These are phyloP conservation scores for Draba incana DNA, from an alignment of 345 rosid genomes.

Conservation along the genomic window DNA sequence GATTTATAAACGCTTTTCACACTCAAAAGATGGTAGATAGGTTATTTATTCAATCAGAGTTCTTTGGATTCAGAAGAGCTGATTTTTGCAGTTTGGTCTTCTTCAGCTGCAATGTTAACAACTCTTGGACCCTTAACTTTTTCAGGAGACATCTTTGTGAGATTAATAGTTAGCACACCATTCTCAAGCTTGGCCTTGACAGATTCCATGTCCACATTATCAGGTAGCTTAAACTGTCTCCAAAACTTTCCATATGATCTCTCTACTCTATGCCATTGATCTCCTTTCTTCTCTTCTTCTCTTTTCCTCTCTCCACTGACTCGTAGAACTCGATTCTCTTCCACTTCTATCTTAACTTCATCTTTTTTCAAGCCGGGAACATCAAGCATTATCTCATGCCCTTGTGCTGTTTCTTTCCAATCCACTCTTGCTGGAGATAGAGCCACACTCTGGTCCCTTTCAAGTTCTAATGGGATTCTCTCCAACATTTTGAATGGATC, in stretches of 20 bases:
- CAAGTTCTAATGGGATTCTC: slow-evolving; percentile 60
- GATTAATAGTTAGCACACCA: slow-evolving; percentile 66
- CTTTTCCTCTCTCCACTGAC: slow-evolving; percentile 82
- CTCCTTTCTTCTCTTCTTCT: slow-evolving; percentile 74
- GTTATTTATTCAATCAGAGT: slow-evolving; percentile 42
- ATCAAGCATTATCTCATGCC: slow-evolving; percentile 72
- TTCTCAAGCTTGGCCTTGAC: slow-evolving; percentile 70
- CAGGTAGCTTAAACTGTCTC: slow-evolving; percentile 85
- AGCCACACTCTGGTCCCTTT: slow-evolving; percentile 52
- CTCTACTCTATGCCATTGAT: slow-evolving; percentile 90
- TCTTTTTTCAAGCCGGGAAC: slow-evolving; percentile 80
- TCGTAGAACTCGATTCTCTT: slow-evolving; percentile 61
- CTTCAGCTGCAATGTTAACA: slow-evolving; percentile 61
- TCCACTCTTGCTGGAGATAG: slow-evolving; percentile 67
- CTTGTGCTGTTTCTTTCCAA: slow-evolving; percentile 85
- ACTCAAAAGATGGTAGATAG: background rate
- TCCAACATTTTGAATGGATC: slow-evolving; percentile 79
- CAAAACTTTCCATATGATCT: slow-evolving; percentile 80
- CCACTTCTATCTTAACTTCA: slow-evolving; percentile 79
- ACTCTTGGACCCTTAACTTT: slow-evolving; percentile 63
- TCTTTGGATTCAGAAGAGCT: slow-evolving; percentile 52
- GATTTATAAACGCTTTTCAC: slow-evolving; percentile 2
- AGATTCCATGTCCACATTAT: slow-evolving; percentile 74
- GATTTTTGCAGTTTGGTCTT: slow-evolving; percentile 48
- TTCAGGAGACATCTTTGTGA: slow-evolving; percentile 66